Percentiles rank a stretch among this genome's conserved stretches.
Conservation (phyloP, 179 eudicot species). For the Sideroxylon spinosum region DNA sequence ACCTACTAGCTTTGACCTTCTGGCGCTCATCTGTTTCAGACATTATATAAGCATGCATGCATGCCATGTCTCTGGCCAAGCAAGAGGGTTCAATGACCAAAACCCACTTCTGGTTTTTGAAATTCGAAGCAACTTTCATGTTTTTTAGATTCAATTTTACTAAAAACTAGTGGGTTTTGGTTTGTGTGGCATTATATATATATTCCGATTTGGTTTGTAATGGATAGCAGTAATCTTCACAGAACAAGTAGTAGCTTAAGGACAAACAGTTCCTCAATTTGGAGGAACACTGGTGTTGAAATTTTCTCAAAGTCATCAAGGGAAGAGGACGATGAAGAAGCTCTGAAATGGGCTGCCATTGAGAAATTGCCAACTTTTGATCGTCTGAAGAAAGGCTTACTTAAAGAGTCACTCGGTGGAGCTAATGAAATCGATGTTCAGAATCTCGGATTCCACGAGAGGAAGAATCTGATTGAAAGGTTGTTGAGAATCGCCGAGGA, state of each 20-base stretch:
- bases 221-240: conserved; percentile 12
- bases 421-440: conserved; percentile 31
- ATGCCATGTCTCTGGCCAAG: no score
- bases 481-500: conserved; percentile 31
- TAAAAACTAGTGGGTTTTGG: neutral
- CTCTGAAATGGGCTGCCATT: conserved; percentile 48
- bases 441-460: conserved; percentile 31
- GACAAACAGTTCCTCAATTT: conserved; percentile 27
- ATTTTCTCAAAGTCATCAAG: conserved; percentile 33
- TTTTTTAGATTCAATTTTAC: neutral
- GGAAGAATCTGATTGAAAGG: conserved; percentile 31
- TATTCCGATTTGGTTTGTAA: neutral
- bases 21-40: no score
- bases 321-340: conserved; percentile 46
- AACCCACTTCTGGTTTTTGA: neutral
- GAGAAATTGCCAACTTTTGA: conserved; percentile 49
- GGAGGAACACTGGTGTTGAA: conserved; percentile 28
- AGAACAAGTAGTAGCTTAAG: conserved; percentile 24
- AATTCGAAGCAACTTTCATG: neutral
- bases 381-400: conserved; percentile 37
- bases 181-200: neutral
- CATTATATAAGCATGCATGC: no score
- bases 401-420: conserved; percentile 27
- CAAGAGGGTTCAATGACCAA: neutral
- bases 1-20: no score